Percentiles rank a stretch among this genome's conserved stretches.
Conservation (phyloP, 2,329 filamentous ascomycete species). For the Colletotrichum filicis region DNA sequence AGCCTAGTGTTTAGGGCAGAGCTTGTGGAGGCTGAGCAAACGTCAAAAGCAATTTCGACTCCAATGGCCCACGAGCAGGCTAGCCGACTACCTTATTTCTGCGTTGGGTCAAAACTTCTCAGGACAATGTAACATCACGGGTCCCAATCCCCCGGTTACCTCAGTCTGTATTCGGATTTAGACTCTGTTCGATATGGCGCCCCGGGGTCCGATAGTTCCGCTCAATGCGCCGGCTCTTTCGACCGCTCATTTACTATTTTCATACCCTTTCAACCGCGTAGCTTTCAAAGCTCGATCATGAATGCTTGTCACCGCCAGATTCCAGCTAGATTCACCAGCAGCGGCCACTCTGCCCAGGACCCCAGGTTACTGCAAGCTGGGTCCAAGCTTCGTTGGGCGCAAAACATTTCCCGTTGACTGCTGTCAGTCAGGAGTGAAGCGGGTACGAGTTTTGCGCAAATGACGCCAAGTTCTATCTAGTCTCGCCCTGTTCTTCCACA, state of each 20-base stretch:
- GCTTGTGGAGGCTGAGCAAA: slow-evolving; percentile 22
- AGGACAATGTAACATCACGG: slow-evolving; percentile 1
- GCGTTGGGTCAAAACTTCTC: not conserved
- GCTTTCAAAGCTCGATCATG: too few relatives aligned
- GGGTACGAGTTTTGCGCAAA: not conserved
- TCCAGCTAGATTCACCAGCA: not conserved
- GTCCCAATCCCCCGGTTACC: not conserved
- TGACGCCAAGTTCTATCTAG: not conserved
- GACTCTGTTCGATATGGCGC: not conserved
- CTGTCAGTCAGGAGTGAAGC: not conserved
- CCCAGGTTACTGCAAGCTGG: not conserved
- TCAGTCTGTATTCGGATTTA: not conserved
- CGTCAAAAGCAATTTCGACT: slow-evolving; percentile 16
- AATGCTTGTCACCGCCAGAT: not conserved
- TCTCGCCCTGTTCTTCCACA: not conserved
- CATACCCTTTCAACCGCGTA: too few relatives aligned
- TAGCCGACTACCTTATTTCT: not conserved
- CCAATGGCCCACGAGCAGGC: not conserved
- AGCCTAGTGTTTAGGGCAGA: not conserved
- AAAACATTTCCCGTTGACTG: not conserved
- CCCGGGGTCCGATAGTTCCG: slow-evolving; percentile 15
- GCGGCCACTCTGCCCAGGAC: not conserved
- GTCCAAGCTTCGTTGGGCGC: not conserved
- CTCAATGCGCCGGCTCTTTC: too few relatives aligned
- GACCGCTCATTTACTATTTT: not conserved